Conservation (phyloP, 169 alveolate species). For the Cryptosporidium andersoni region DNA sequence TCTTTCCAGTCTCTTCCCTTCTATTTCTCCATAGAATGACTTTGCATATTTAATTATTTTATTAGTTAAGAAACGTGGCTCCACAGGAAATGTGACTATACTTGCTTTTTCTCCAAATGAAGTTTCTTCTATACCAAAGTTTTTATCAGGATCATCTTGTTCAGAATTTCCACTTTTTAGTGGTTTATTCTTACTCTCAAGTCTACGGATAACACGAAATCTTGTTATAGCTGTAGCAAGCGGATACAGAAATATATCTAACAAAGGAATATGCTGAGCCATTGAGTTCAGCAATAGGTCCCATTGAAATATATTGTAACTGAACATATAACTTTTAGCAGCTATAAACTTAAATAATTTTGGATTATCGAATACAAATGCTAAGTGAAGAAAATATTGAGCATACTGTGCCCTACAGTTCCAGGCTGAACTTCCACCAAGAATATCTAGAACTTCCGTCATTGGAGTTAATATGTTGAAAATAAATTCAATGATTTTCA, state of each 20-base stretch:
- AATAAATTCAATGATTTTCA: slow-evolving; percentile 27
- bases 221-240: slow-evolving; percentile 55
- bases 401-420: slow-evolving; percentile 21
- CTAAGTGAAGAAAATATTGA: slow-evolving; percentile 57
- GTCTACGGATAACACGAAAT: slow-evolving; percentile 36
- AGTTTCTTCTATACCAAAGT: background rate
- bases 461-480: slow-evolving; percentile 12
- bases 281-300: slow-evolving; percentile 38
- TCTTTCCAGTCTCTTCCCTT: slow-evolving; percentile 22
- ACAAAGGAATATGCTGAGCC: slow-evolving; percentile 56
- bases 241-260: slow-evolving; percentile 41
- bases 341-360: slow-evolving; percentile 21
- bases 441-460: background rate
- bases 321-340: slow-evolving; percentile 55
- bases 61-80: slow-evolving; percentile 45
- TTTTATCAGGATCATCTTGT: background rate
- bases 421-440: slow-evolving; percentile 66
- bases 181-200: background rate
- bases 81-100: slow-evolving; percentile 18
- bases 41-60: slow-evolving; percentile 47
- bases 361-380: slow-evolving; percentile 61
- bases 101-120: background rate
- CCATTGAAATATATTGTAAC: slow-evolving; percentile 58
- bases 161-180: background rate
- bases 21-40: slow-evolving; percentile 42